Conservation (phyloP, 1,139 yeast species). For the Debaryomyces robertsiae region DNA sequence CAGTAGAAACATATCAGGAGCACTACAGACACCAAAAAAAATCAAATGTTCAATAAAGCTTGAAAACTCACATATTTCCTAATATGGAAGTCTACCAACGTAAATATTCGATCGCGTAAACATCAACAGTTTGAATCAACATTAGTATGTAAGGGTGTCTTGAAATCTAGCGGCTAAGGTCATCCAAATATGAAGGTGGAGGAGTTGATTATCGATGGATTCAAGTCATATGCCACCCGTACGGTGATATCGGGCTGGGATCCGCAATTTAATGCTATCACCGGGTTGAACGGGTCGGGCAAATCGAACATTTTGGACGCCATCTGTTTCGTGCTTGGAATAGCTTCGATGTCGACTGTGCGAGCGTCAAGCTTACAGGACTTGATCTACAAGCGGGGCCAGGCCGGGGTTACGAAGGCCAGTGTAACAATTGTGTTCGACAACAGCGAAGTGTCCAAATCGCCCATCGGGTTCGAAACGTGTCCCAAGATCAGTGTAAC, state of each 20-base stretch:
- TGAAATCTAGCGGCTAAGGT: not conserved
- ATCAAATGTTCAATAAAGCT: not conserved
- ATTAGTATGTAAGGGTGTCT: conserved; percentile 1
- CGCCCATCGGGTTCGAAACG: conserved; percentile 88
- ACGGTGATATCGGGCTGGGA: conserved; percentile 97
- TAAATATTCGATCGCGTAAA: conserved; percentile 12
- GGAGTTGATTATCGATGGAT: conserved; percentile 94
- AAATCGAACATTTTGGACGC: conserved; percentile 95
- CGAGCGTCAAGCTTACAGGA: conserved; percentile 94
- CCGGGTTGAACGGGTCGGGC: conserved; percentile 97
- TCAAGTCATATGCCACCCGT: conserved; percentile 96
- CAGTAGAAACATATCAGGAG: too few species aligned
- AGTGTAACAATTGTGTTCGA: conserved; percentile 95
- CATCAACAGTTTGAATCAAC: conserved; percentile 2
- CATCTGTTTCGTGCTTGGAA: conserved; percentile 96
- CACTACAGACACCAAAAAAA: too few species aligned
- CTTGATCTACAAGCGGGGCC: conserved; percentile 93
- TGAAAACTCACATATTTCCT: conserved; percentile 3
- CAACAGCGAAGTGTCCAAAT: conserved; percentile 69
- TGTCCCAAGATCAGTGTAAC: conserved; percentile 85
- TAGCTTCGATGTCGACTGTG: conserved; percentile 90
- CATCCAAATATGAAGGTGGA: conserved; percentile 74
- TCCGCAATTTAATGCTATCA: conserved; percentile 93
- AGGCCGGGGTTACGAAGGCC: conserved; percentile 97
- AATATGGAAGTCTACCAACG: conserved; percentile 11